Evolutionary conservation across 2,329 filamentous ascomycete species (phyloP), one percentile per base, ranked within the genome.

Genomic region (Rutstroemia sp.): DNA sequence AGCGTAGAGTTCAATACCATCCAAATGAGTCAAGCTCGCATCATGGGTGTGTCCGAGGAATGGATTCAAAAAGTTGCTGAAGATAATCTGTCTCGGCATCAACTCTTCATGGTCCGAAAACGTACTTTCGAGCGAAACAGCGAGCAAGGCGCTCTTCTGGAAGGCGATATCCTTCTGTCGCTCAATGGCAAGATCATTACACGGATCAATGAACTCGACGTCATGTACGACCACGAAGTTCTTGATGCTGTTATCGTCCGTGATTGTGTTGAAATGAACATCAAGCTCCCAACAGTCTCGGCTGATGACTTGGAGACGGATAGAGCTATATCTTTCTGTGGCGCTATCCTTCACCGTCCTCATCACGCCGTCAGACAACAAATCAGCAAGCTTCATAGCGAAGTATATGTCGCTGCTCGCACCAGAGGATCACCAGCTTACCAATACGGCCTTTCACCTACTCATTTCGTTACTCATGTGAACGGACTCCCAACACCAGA

Each of bases 51-150:
- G 1, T 89, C 89, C 0, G 92, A 97, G 66, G 87, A 95, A 60
- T 97, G 92, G 94, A 96, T 99, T 65, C 80, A 89, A 64, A 88
- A 90, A 71, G 92, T 96, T 2, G 86, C 94, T 53, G 78, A 85
- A 62, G 89, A 90, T 60, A 96, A 99, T 71, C 88, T 89, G 41
- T 86, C 94, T 51, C 88, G 91, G 57, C 94, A 99, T 69, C 94
- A 99, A 73, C 82, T 99, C 39, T 99, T 99, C 76, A 96, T 99
- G 88, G 90, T 99, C 30, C 87, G 90, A 66, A 99, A 99, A 75
- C 86, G 95, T 48, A 84, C 82, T 0, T 86, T 86, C 65, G 83
- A 85, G 71, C 77, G 81, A 14, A 73, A 83, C 47, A 81, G 81
- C 21, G 80, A 77, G n/a, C 72, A 73, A n/a, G 77, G 79, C 49